These are phyloP conservation scores for Boehmeria nivea DNA, from an alignment of 306 rosid genomes.

Conservation along the genomic window DNA sequence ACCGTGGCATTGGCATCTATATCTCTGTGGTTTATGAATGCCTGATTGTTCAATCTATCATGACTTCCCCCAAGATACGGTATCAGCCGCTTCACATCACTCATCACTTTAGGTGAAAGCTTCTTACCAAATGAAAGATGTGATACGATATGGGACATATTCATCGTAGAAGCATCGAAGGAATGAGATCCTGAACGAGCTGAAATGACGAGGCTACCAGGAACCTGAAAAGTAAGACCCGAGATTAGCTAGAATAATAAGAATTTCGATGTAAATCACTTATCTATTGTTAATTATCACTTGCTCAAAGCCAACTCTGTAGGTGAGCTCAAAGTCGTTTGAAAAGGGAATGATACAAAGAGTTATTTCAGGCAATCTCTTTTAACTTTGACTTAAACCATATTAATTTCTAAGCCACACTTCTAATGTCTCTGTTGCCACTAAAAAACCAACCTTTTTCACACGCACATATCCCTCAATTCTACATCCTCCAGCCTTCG, in stretches of 20 bases:
- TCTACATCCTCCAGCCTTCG: conserved; percentile 84
- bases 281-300: background rate
- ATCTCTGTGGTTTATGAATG: conserved; percentile 66
- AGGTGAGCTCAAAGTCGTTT: background rate
- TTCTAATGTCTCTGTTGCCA: background rate
- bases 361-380: background rate
- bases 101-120: conserved; percentile 54
- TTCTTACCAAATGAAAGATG: conserved; percentile 76
- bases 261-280: background rate
- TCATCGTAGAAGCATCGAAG: conserved; percentile 88
- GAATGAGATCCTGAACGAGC: conserved; percentile 92
- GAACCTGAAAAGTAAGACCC: conserved; percentile 58
- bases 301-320: too few species aligned
- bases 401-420: conserved; percentile 4
- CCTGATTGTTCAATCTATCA: conserved; percentile 77
- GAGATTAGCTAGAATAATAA: background rate
- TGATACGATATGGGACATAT: conserved; percentile 86
- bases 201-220: conserved; percentile 74
- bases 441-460: conserved; percentile 56
- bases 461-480: conserved; percentile 90
- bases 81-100: conserved; percentile 61
- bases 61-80: conserved; percentile 79
- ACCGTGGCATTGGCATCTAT: conserved; percentile 80
- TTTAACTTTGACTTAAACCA: background rate
- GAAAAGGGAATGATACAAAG: background rate